phyloP scores from a whole-genome alignment of 169 alveolate species.

The Plasmodium malariae region DNA sequence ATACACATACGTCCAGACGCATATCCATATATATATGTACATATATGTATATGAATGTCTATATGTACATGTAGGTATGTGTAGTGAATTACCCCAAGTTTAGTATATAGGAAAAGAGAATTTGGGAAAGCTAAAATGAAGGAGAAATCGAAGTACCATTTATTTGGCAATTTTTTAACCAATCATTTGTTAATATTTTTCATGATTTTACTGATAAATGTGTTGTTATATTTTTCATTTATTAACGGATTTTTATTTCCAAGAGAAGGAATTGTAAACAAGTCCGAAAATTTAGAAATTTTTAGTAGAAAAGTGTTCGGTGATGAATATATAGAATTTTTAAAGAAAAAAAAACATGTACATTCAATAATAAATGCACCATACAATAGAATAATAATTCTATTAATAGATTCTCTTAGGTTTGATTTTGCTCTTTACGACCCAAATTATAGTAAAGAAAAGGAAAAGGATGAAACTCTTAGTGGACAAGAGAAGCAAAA shows the following conservation, averaged over 20 bases:
- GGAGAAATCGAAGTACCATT: not conserved
- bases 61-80: conserved; percentile 4
- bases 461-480: not conserved
- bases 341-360: conserved; percentile 30
- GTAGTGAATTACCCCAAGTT: not conserved
- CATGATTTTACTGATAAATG: conserved; percentile 21
- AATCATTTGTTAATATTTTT: conserved; percentile 44
- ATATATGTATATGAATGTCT: not conserved
- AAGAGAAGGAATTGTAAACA: conserved; percentile 36
- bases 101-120: not conserved
- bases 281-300: conserved; percentile 44
- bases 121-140: conserved; percentile 11
- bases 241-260: conserved; percentile 69
- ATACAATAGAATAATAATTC: conserved; percentile 62
- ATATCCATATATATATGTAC: conserved; percentile 2
- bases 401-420: conserved; percentile 80
- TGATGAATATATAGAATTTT: conserved; percentile 53
- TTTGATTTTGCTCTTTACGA: conserved; percentile 82
- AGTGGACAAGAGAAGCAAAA: conserved; percentile 12
- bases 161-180: conserved; percentile 6
- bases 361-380: conserved; percentile 76
- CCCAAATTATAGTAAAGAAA: conserved; percentile 62
- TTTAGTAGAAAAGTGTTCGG: conserved; percentile 69
- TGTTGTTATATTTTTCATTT: conserved; percentile 33
- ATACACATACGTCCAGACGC: not conserved